phyloP scores from a whole-genome alignment of 768 basidiomycete genomes.

The Xerocomellus dryophilus region DNA sequence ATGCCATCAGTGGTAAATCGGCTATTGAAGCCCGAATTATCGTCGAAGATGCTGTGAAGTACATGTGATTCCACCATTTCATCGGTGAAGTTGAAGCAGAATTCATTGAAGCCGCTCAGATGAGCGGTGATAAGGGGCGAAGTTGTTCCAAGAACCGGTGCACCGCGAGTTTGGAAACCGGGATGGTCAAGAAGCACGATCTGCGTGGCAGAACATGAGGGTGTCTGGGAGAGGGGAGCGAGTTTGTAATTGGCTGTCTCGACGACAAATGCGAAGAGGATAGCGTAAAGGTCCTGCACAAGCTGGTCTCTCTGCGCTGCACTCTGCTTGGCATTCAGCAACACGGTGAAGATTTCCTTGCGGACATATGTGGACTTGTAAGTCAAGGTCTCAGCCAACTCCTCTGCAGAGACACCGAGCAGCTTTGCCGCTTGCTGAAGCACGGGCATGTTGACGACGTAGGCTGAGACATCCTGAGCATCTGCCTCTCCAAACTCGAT shows the following conservation, averaged over 20 bases:
- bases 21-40: conserved; percentile 44
- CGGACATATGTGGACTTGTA: conserved; percentile 57
- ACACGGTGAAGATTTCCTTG: conserved; percentile 55
- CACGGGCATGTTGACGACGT: conserved; percentile 43
- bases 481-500: conserved; percentile 55
- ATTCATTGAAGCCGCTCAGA: conserved; percentile 59
- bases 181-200: conserved; percentile 55
- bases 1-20: conserved; percentile 51
- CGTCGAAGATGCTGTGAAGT: conserved; percentile 51
- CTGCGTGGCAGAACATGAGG: conserved; percentile 41
- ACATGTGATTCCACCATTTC: conserved; percentile 60
- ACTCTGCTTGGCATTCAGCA: conserved; percentile 52
- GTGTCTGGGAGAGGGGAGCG: conserved; percentile 42
- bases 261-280: conserved; percentile 60
- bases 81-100: conserved; percentile 57
- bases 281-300: conserved; percentile 57
- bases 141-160: conserved; percentile 38
- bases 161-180: conserved; percentile 54
- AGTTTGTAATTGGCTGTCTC: conserved; percentile 62
- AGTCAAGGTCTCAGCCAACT: conserved; percentile 51
- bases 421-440: conserved; percentile 49
- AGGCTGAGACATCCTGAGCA: conserved; percentile 52
- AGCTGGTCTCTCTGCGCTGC: conserved; percentile 52
- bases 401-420: conserved; percentile 53
- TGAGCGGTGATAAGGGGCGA: conserved; percentile 54